These are phyloP conservation scores for Coffea humblotiana DNA, from an alignment of 305 asterid species.

Conservation along the genomic window DNA sequence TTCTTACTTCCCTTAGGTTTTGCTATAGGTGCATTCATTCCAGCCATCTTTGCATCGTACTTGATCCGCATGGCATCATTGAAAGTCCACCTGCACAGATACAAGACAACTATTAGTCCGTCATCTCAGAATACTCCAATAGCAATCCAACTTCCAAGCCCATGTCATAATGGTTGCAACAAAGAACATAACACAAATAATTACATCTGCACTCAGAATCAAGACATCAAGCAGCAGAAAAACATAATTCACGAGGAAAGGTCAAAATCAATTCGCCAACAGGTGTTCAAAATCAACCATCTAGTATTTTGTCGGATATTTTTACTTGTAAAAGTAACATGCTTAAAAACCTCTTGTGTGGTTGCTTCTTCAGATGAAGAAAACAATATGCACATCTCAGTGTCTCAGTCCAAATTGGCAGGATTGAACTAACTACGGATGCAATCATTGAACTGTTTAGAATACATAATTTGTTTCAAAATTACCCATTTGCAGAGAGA, in stretches of 20 bases:
- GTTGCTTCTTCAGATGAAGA: background rate
- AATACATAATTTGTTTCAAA: background rate
- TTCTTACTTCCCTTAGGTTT: slow-evolving; percentile 96
- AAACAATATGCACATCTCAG: background rate
- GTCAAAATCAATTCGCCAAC: no score
- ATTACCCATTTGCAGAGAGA: background rate
- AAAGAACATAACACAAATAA: background rate
- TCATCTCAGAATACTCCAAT: background rate
- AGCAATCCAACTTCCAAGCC: slow-evolving; percentile 4
- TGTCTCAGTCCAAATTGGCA: background rate
- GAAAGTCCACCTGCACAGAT: slow-evolving; percentile 78
- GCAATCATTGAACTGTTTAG: slow-evolving; percentile 4
- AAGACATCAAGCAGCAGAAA: background rate
- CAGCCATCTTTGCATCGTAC: slow-evolving; percentile 94
- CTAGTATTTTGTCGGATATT: background rate
- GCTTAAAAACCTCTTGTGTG: background rate
- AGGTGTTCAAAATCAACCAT: background rate
- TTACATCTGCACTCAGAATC: background rate
- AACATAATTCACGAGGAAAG: background rate
- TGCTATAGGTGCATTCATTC: slow-evolving; percentile 73
- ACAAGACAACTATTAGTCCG: slow-evolving; percentile 18
- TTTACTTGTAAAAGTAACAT: background rate
- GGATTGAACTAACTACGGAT: background rate
- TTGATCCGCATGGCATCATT: slow-evolving; percentile 82
- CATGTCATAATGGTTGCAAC: background rate